Evolutionary conservation across 495 filamentous ascomycete genomes (phyloP).

Genomic region (Trichoderma reesei): DNA sequence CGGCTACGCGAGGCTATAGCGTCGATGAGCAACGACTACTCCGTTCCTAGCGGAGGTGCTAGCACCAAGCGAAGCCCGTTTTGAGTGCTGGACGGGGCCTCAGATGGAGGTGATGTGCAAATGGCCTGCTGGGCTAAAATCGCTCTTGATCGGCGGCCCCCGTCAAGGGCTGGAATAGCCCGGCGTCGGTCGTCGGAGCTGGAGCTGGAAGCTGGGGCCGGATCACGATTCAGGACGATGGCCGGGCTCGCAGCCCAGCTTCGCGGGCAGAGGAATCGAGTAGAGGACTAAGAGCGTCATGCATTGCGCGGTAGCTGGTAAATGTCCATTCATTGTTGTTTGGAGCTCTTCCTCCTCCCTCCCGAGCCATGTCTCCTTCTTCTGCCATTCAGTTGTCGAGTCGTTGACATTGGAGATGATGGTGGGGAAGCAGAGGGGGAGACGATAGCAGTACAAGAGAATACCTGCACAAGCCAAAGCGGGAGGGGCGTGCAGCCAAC

Average conservation of each 20-base stretch:
- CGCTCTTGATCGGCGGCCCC: neutral
- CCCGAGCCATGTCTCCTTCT: no score
- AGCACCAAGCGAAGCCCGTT: neutral
- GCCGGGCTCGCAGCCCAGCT: no score
- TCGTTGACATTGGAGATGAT: neutral
- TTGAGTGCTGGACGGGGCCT: neutral
- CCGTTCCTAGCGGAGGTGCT: neutral
- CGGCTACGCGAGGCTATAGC: constrained; percentile 1
- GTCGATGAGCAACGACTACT: neutral
- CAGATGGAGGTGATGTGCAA: neutral
- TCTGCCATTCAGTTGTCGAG: no score
- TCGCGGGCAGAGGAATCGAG: no score
- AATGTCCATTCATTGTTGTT: no score
- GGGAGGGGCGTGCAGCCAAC: neutral
- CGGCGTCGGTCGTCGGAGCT: neutral
- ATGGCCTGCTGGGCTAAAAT: constrained; percentile 2
- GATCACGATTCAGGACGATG: neutral
- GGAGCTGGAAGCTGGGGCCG: neutral
- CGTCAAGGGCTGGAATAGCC: neutral
- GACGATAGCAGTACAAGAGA: neutral
- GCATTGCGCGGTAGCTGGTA: no score
- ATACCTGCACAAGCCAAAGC: neutral
- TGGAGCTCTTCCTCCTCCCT: no score
- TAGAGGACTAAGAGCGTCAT: no score
- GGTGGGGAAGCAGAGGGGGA: neutral